These are phyloP conservation scores for Chaetomiaceae sp. DNA, from an alignment of 2,329 filamentous ascomycete species.

Conservation along the genomic window DNA sequence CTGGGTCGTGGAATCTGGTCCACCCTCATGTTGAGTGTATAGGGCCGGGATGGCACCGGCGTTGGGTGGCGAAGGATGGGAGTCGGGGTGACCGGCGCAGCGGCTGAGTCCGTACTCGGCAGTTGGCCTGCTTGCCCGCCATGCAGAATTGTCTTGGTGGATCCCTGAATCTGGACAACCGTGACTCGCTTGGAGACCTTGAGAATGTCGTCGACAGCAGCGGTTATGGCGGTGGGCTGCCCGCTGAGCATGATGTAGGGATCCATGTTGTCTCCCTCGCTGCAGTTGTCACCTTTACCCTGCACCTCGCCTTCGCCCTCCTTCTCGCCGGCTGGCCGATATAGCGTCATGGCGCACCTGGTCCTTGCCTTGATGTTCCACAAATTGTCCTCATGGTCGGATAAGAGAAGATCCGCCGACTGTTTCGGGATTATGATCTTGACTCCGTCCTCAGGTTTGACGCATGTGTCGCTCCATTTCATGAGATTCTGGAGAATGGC, in stretches of 20 bases:
- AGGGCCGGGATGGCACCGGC: background rate
- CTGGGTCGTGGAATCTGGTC: constrained; percentile 38
- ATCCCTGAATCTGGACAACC: constrained; percentile 13
- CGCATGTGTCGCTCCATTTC: constrained; percentile 31
- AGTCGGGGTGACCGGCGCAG: background rate
- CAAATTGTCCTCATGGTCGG: constrained; percentile 24
- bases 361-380: constrained; percentile 31
- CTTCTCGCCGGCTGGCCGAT: constrained; percentile 1
- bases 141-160: background rate
- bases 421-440: constrained; percentile 27
- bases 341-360: constrained; percentile 26
- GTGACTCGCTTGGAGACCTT: constrained; percentile 19
- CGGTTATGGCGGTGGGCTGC: constrained; percentile 17
- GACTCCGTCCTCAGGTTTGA: constrained; percentile 17
- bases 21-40: constrained; percentile 30
- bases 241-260: constrained; percentile 30
- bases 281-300: too few species aligned
- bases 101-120: background rate
- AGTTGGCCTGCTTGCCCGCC: background rate
- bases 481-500: constrained; percentile 37
- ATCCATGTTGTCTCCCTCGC: background rate
- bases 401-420: constrained; percentile 17
- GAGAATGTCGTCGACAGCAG: constrained; percentile 26
- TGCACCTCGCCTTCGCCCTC: too few species aligned
- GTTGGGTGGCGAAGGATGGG: background rate